Conservation (phyloP, 2,329 filamentous ascomycete genomes). For the Aspergillus pseudoglaucus region DNA sequence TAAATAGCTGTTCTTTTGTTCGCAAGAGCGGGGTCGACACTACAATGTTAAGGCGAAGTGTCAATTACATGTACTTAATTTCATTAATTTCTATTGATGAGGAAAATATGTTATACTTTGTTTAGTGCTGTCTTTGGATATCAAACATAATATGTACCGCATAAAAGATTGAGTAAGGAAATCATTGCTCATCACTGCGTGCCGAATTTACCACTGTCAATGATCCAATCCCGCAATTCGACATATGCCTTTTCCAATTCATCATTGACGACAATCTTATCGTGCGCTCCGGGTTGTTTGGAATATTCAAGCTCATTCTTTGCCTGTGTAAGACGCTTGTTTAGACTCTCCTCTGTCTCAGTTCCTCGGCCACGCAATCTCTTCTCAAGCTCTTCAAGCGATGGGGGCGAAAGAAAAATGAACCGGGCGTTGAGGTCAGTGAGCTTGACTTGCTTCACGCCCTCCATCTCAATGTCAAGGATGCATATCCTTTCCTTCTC, state of each 20-base stretch:
- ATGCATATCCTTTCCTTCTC: slow-evolving; percentile 69
- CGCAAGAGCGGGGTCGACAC: slow-evolving; percentile 19
- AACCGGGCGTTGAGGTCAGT: slow-evolving; percentile 70
- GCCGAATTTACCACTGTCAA: slow-evolving; percentile 35
- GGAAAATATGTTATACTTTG: slow-evolving; percentile 16
- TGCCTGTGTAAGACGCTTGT: slow-evolving; percentile 65
- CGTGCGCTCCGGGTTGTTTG: slow-evolving; percentile 59
- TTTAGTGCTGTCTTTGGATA: not conserved
- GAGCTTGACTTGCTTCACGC: slow-evolving; percentile 86
- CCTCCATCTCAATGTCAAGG: slow-evolving; percentile 96
- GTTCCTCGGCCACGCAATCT: slow-evolving; percentile 69
- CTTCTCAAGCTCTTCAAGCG: slow-evolving; percentile 64
- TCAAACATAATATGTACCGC: not conserved
- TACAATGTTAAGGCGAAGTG: slow-evolving; percentile 15
- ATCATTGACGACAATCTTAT: slow-evolving; percentile 61
- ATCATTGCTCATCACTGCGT: slow-evolving; percentile 18
- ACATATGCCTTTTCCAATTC: slow-evolving; percentile 53
- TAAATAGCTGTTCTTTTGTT: slow-evolving; percentile 15
- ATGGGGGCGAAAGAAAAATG: slow-evolving; percentile 78
- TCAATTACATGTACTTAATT: slow-evolving; percentile 31
- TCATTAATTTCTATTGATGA: slow-evolving; percentile 25
- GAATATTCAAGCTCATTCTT: slow-evolving; percentile 68
- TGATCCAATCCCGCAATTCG: slow-evolving; percentile 49
- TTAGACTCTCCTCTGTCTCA: slow-evolving; percentile 67
- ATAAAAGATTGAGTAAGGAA: not conserved